These are phyloP conservation scores for Rutidosis leptorrhynchoides DNA, from an alignment of 129 eudicot species.

Conservation along the genomic window DNA sequence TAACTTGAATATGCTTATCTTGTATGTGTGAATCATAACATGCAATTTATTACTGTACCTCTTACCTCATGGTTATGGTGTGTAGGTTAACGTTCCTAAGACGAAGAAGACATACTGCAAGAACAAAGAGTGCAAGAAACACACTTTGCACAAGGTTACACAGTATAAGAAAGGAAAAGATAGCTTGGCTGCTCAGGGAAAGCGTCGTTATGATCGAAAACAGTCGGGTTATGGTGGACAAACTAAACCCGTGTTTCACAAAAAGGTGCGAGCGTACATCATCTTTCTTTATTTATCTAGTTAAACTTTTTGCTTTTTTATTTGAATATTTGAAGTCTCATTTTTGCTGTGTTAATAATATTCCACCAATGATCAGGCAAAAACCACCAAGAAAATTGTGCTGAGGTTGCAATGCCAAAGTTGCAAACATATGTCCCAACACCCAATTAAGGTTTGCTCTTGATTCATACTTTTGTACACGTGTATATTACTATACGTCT, in stretches of 20 bases:
- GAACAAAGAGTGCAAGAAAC: constrained; percentile 51
- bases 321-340: background rate
- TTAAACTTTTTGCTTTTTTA: too few relatives aligned
- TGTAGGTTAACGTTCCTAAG: constrained; percentile 56
- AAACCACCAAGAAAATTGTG: too few relatives aligned
- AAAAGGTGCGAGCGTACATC: constrained; percentile 30
- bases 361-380: constrained; percentile 30
- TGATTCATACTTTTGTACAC: background rate
- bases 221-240: too few relatives aligned
- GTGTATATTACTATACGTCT: background rate
- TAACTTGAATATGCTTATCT: too few relatives aligned
- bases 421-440: too few relatives aligned
- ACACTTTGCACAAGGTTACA: constrained; percentile 59
- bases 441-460: too few relatives aligned
- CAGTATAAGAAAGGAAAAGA: constrained; percentile 66
- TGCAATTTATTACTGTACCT: background rate
- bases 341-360: background rate
- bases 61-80: background rate
- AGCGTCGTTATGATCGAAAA: too few relatives aligned
- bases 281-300: background rate
- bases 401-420: too few relatives aligned
- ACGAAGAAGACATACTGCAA: constrained; percentile 65
- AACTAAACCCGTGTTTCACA: constrained; percentile 64
- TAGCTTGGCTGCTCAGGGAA: too few relatives aligned
- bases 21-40: background rate